phyloP scores from a whole-genome alignment of 306 rosid genomes.

The Astragalus glycyphyllos region DNA sequence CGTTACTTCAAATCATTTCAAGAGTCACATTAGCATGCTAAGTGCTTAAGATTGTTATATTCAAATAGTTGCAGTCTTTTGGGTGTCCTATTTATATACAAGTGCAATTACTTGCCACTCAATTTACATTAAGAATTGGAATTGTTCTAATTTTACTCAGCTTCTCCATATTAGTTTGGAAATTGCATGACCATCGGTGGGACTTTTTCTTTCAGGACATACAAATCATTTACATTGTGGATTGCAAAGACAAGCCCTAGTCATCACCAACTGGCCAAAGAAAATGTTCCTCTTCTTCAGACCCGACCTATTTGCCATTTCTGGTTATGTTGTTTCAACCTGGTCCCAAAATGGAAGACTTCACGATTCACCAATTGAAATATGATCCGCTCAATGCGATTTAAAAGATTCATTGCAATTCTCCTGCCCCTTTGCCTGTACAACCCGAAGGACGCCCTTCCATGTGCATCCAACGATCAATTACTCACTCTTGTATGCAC shows the following conservation, averaged over 20 bases:
- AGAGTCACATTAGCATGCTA: no score
- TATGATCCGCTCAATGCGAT: background rate
- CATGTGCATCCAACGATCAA: slow-evolving; percentile 10
- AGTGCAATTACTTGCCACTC: no score
- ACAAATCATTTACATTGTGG: background rate
- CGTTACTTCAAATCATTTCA: no score
- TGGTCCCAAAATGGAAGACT: slow-evolving; percentile 27
- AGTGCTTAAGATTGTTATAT: no score
- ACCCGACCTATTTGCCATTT: background rate
- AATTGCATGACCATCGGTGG: background rate
- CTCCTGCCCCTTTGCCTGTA: background rate
- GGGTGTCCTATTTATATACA: no score
- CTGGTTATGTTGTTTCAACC: background rate
- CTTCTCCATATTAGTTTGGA: no score
- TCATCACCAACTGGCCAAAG: background rate
- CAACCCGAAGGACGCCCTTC: background rate
- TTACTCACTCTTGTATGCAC: slow-evolving; percentile 72
- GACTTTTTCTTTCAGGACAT: background rate
- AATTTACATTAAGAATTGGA: no score
- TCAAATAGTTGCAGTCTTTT: no score
- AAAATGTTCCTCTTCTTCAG: background rate
- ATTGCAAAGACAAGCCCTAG: background rate
- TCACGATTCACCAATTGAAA: background rate
- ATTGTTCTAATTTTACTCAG: no score
- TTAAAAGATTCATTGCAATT: background rate